Percentiles rank a stretch among this genome's conserved stretches.
Evolutionary conservation across 345 rosid genomes (phyloP).

Genomic region (Salix purpurea): DNA sequence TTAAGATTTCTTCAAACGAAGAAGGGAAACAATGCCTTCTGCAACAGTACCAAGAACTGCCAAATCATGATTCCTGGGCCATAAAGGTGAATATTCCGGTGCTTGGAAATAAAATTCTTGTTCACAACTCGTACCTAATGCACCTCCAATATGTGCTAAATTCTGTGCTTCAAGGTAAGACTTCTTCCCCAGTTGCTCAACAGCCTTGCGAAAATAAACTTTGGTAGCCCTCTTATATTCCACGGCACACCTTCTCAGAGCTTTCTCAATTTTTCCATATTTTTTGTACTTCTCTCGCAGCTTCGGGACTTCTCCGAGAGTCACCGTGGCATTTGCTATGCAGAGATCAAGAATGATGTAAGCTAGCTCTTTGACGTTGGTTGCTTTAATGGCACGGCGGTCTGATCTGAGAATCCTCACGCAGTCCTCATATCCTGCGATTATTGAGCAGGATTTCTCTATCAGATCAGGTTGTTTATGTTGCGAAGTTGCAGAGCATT

Average conservation of each 20-base stretch:
- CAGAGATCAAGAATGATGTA: conserved; percentile 5
- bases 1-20: background rate
- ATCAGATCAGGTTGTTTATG: background rate
- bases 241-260: background rate
- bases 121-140: background rate
- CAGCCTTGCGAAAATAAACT: background rate
- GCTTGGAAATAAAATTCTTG: conserved; percentile 7
- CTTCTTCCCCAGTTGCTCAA: background rate
- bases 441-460: conserved; percentile 1
- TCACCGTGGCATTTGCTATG: conserved; percentile 1
- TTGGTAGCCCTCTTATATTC: background rate
- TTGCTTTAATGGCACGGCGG: background rate
- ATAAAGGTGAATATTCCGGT: background rate
- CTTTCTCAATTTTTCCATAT: background rate
- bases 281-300: background rate
- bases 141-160: conserved; percentile 3
- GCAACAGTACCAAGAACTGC: conserved; percentile 1
- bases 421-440: background rate
- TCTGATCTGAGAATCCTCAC: conserved; percentile 1
- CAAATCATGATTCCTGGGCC: background rate
- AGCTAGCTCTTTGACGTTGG: background rate
- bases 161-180: conserved; percentile 1
- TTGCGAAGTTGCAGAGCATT: background rate
- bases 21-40: conserved; percentile 7
- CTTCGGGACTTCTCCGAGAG: background rate